Conservation (phyloP, 2,329 filamentous ascomycete genomes). For the Cercospora zeina region DNA sequence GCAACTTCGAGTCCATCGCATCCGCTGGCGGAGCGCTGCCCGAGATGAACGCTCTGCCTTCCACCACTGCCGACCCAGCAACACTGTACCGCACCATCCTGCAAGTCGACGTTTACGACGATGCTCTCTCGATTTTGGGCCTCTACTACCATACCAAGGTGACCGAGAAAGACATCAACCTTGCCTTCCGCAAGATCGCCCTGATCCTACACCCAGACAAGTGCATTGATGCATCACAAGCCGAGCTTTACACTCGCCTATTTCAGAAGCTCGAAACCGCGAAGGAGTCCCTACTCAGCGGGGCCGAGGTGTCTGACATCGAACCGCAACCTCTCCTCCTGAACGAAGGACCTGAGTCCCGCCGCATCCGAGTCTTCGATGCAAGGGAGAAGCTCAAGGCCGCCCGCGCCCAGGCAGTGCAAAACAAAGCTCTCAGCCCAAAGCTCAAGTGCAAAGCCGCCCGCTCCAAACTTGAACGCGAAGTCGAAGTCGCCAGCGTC, state of each 20-base stretch:
- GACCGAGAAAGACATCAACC: neutral
- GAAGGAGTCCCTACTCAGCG: neutral
- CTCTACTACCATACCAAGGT: constrained; percentile 1
- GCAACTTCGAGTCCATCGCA: neutral
- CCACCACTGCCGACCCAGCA: neutral
- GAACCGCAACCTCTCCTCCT: neutral
- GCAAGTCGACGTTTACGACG: neutral
- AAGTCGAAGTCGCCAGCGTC: neutral
- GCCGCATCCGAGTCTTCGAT: neutral
- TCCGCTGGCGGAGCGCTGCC: neutral
- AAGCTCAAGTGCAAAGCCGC: neutral
- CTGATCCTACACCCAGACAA: neutral
- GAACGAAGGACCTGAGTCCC: neutral
- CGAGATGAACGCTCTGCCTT: neutral
- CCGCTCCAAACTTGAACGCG: neutral
- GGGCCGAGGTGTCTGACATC: neutral
- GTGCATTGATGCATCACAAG: neutral
- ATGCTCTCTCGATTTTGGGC: neutral
- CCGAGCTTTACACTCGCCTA: neutral
- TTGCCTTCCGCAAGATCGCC: neutral
- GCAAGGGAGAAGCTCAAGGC: constrained; percentile 4
- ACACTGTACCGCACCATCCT: neutral
- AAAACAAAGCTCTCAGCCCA: neutral
- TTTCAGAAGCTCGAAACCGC: neutral
- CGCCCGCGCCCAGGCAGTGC: neutral